Base-by-base conservation (phyloP, 78 protist species). In the Tieghemostelium lacteum region DNA sequence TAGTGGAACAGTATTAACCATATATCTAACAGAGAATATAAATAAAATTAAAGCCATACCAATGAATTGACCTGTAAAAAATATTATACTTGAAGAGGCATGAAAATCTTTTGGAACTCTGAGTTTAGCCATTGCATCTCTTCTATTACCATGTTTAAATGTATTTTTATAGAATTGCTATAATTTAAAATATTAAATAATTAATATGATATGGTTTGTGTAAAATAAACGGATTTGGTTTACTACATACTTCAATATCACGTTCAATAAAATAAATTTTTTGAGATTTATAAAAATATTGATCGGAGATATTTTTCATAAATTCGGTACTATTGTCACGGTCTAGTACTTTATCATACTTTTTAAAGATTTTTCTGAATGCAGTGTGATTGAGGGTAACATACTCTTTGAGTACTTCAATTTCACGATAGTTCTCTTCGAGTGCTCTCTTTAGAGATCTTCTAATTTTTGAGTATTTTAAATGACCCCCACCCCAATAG, bases 291-390 rank as follows among this genome's bases (percentile, higher is more conserved):
- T 37, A n/a, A 80, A 67, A 80, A 42, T 80, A 80, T 57, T 80
- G 88, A 6, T 31, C 24, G 10, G 20, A 19, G 1, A 22, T 54
- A 10, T 12, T 33, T 28, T 24, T 55, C 88, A 80, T 80, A 2
- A 22, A 29, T 39, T 80, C 88, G 0, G 5, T 69, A 31, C 66
- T 49, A n/a, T 33, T 22, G 7, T 22, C 58, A 0, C 29, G 17
- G 65, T 36, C 40, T 39, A 67, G 29, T 6, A 67, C 76, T 22
- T 80, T 80, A 22, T 80, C 88, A 55, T 80, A 80, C 57, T 80
- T 80, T 64, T 80, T 80, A 40, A 66, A 67, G 2, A 80, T 80
- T 40, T 80, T 80, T 67, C 88, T 65, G 40, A 80, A 80, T 34
- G 76, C 88, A 14, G 73, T 80, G 14, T 65, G 65, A 80, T 80